Conservation (phyloP, 345 rosid species). For the Eucalyptus camaldulensis region DNA sequence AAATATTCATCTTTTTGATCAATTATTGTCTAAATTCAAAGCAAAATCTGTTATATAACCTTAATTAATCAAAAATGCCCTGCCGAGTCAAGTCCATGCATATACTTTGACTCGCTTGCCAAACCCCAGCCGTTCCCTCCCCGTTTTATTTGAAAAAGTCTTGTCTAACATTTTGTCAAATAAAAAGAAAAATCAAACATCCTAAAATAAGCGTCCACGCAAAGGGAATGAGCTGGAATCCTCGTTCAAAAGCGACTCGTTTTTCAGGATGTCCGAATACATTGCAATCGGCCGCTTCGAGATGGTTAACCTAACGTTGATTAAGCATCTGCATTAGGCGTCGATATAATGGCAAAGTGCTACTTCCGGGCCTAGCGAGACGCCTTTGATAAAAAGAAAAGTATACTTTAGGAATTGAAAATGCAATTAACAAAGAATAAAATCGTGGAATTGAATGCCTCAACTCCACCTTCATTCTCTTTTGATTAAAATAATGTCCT, state of each 20-base stretch:
- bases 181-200: background rate
- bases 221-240: background rate
- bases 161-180: background rate
- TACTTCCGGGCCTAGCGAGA: background rate
- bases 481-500: background rate
- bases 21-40: background rate
- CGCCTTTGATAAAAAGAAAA: background rate
- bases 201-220: background rate
- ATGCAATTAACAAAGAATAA: background rate
- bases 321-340: background rate
- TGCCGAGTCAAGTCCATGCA: background rate
- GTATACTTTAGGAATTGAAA: background rate
- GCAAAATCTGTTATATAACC: background rate
- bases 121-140: background rate
- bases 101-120: background rate
- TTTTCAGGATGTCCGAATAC: background rate
- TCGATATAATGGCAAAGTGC: background rate
- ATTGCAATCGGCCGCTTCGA: background rate
- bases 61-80: background rate
- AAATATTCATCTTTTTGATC: background rate
- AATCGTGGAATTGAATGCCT: background rate
- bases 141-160: background rate
- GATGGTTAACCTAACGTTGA: background rate
- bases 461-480: background rate
- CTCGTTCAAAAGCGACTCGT: background rate